Conservation (phyloP, 352 stramenopile genomes). For the Phytophthora nicotianae region DNA sequence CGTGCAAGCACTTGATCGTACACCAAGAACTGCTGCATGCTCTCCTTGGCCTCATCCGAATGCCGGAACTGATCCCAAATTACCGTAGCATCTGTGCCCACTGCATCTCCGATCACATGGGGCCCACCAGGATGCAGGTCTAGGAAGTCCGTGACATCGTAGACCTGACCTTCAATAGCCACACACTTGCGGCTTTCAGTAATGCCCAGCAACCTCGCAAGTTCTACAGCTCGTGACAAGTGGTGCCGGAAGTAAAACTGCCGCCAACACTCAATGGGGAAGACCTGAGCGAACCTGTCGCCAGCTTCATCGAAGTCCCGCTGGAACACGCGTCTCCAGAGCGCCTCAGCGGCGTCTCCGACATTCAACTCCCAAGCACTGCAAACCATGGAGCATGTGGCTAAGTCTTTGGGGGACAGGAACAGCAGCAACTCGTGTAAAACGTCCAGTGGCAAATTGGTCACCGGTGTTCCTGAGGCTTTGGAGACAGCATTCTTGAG, state of each 20-base stretch:
- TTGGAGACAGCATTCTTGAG: constrained; percentile 10
- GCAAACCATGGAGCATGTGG: constrained; percentile 47
- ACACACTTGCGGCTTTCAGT: constrained; percentile 58
- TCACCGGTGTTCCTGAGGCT: constrained; percentile 13
- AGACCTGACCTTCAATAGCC: constrained; percentile 66
- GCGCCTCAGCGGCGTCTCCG: constrained; percentile 40
- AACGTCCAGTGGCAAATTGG: constrained; percentile 46
- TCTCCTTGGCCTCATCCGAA: constrained; percentile 60
- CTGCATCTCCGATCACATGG: constrained; percentile 73
- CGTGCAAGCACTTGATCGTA: constrained; percentile 47
- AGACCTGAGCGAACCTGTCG: constrained; percentile 51
- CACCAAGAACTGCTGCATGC: constrained; percentile 70
- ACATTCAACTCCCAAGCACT: constrained; percentile 39
- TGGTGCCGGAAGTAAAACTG: constrained; percentile 81
- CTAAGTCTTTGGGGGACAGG: constrained; percentile 52
- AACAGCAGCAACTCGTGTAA: constrained; percentile 60
- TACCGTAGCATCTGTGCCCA: constrained; percentile 69
- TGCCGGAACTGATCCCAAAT: constrained; percentile 80
- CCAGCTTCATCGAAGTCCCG: constrained; percentile 64
- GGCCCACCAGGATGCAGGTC: constrained; percentile 68
- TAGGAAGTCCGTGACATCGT: constrained; percentile 73
- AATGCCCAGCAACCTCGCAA: constrained; percentile 51
- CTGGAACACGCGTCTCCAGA: constrained; percentile 60
- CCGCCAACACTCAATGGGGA: constrained; percentile 60
- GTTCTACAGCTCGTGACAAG: constrained; percentile 66